These are phyloP conservation scores for Drechslerella stenobrocha DNA, from an alignment of 2,329 filamentous ascomycete genomes.

Conservation along the genomic window DNA sequence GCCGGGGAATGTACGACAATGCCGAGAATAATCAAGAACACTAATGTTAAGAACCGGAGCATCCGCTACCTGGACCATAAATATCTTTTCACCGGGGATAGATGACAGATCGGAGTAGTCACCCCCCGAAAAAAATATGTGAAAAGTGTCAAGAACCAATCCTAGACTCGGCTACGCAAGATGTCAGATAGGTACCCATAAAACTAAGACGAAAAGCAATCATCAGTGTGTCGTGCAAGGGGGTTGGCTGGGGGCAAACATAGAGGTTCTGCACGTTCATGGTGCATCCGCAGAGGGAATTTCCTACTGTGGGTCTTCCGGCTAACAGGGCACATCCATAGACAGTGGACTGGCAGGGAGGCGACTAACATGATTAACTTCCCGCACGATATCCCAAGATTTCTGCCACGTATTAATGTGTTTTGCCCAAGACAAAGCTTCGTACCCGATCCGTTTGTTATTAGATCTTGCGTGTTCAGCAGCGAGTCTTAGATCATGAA, in stretches of 20 bases:
- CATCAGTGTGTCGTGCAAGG: constrained; percentile 40
- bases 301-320: constrained; percentile 33
- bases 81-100: constrained; percentile 50
- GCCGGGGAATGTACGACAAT: constrained; percentile 49
- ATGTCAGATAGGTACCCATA: constrained; percentile 37
- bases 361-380: constrained; percentile 49
- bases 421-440: constrained; percentile 50
- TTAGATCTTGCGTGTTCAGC: constrained; percentile 48
- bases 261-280: constrained; percentile 18
- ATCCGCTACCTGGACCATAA: constrained; percentile 50
- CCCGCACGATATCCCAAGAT: constrained; percentile 48
- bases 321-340: constrained; percentile 42
- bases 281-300: constrained; percentile 48
- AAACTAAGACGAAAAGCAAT: constrained; percentile 15
- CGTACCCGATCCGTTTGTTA: constrained; percentile 50
- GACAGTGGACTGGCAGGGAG: constrained; percentile 30
- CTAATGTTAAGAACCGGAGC: constrained; percentile 50
- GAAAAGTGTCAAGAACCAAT: constrained; percentile 50
- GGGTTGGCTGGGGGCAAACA: constrained; percentile 1
- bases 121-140: constrained; percentile 49
- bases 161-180: constrained; percentile 46
- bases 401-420: constrained; percentile 50
- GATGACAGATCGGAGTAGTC: constrained; percentile 48
- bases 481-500: constrained; percentile 49
- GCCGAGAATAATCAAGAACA: constrained; percentile 50